Evolutionary conservation across 2,329 filamentous ascomycete species (phyloP), one percentile per base, ranked within the genome.

Genomic region (Venturia carpophila): DNA sequence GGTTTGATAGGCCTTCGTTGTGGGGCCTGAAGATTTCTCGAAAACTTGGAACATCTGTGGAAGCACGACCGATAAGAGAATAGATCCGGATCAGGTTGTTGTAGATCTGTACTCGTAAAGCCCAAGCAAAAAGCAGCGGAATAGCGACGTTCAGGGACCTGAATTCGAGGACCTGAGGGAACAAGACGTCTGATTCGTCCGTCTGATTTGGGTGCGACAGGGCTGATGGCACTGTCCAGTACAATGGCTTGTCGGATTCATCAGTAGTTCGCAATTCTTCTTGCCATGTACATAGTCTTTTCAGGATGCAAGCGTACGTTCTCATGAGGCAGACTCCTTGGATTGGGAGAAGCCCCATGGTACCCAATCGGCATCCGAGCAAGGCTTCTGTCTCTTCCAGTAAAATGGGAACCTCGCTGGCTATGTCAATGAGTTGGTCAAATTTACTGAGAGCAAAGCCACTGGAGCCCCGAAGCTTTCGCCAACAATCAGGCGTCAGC

Each of bases 151-250:
- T 45, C 45, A 64, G n/a, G 17, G 45, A 64, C 19, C 41, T 15
- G 49, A 58, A 64, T 34, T 56, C 45, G 11, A 64, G 34, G n/a
- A 39, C 52, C 17, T 24, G 34, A 47, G 63, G 63, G 27, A 64
- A 64, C 13, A 64, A 47, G 45, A n/a, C 34, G 4, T 27, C 27
- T n/a, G 10, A n/a, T 13, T 21, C 21, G n/a, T 24, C 27, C 43
- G 10, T 43, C 15, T 64, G 45, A 10, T 21, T 17, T n/a, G 47
- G 63, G 42, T 60, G 62, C 24, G 21, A 24, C 11, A 60, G 45
- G n/a, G 27, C 13, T 10, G 63, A n/a, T 15, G 63, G 63, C 27
- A 56, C 63, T 30, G 49, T 43, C n/a, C 24, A 34, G 30, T 64
- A 64, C 17, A 45, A 27, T 7, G 63, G 47, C 39, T 24, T 58